Base-by-base conservation (phyloP, 1,284 basidiomycete species). In the Retiboletus flavoniger region DNA sequence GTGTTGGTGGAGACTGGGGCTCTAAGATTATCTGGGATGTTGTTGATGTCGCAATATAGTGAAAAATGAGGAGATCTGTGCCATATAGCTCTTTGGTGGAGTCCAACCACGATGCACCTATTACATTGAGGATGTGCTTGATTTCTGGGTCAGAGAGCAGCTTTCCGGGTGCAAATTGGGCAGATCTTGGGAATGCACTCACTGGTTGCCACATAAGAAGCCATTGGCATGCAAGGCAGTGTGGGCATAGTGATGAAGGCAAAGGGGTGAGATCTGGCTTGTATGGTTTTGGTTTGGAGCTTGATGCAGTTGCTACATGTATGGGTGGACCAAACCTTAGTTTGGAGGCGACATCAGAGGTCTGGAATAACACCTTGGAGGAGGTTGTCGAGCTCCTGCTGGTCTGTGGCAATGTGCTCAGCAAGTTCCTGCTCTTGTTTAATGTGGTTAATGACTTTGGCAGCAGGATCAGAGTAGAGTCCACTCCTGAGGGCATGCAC, bases 21-120 rank as follows among this genome's bases (percentile, higher is more conserved):
- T 19, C 11, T 7, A 11, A 8, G 10, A 1, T 16, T 4, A 4
- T 40, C 38, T 14, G 19, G 38, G 6, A 40, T 40, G 19, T 14
- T 24, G 6, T 40, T 9, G 1, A 24, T 2, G 26, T 74, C 67
- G 29, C 72, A 73, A 34, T 64, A 71, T 0, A 68, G 17, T 74
- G 73, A 41, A 55, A 74, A 0, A 61, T 35, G 0, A 71, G 55
- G 0, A 74, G 47, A 0, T 55, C 49, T 0, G 45, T 51, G 7
- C 59, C 29, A 11, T 60, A 61, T 0, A 50, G 2, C 5, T 57
- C 55, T 7, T 57, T 43, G 0, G 69, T 74, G 24, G 47, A 50
- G 0, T 51, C 36, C 0, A 56, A 50, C 58, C 57, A 72, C 0
- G 57, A 58, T 0, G 38, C 31, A 0, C 40, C 43, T 0, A 69